Conservation (phyloP, 1,139 yeast genomes). For the Geotrichum phurueaensis region DNA sequence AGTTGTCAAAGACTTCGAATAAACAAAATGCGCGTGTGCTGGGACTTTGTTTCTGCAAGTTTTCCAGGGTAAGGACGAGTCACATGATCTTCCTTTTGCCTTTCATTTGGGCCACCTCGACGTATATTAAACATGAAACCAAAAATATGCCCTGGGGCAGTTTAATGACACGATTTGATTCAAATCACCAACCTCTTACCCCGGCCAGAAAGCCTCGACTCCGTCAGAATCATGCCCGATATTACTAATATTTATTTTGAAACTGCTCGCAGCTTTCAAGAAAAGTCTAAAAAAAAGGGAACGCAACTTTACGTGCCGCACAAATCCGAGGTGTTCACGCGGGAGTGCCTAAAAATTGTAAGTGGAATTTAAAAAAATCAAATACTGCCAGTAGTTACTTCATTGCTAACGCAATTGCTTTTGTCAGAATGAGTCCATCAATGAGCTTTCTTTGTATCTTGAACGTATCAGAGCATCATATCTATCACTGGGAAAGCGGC, state of each 20-base stretch:
- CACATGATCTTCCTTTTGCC: background rate
- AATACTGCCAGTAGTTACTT: background rate
- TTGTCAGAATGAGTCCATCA: constrained; percentile 20
- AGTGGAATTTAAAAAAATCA: constrained; percentile 5
- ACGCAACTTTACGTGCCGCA: constrained; percentile 14
- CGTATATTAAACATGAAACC: background rate
- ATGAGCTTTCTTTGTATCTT: constrained; percentile 25
- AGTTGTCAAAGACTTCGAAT: too few relatives aligned
- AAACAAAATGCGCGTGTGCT: too few relatives aligned
- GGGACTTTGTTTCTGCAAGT: too few relatives aligned
- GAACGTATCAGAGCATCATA: constrained; percentile 31
- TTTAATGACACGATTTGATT: too few relatives aligned
- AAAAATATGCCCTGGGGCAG: background rate
- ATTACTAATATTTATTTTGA: constrained; percentile 26
- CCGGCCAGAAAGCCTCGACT: background rate
- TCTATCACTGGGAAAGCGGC: constrained; percentile 25
- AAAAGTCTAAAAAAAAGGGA: background rate
- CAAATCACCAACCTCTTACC: background rate
- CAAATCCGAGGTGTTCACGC: constrained; percentile 25
- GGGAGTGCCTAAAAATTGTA: constrained; percentile 28
- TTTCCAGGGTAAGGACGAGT: background rate
- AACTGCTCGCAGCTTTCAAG: constrained; percentile 20
- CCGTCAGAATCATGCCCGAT: constrained; percentile 19
- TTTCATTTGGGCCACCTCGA: background rate
- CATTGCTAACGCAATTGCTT: background rate